phyloP scores from a whole-genome alignment of 2,329 filamentous ascomycete species.

The Coniosporium tulheliwenetii region DNA sequence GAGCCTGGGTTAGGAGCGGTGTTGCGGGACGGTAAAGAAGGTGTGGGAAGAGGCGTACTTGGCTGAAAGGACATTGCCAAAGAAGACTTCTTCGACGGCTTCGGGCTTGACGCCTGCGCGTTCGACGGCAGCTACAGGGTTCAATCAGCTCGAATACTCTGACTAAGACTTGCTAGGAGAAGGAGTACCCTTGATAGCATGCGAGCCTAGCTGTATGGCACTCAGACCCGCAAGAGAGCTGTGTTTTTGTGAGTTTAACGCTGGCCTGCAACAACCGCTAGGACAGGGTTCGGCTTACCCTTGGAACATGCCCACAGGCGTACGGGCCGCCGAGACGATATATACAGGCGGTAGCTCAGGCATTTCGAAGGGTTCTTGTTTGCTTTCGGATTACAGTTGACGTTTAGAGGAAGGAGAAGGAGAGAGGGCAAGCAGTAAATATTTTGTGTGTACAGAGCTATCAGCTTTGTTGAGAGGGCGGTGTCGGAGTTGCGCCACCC shows the following conservation, averaged over 20 bases:
- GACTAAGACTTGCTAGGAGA: no score
- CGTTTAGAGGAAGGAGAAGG: no score
- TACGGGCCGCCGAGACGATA: slow-evolving; percentile 83
- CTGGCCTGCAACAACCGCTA: background rate
- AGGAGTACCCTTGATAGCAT: slow-evolving; percentile 92
- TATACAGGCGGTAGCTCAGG: slow-evolving; percentile 63
- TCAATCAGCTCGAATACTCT: background rate
- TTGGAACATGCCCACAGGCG: slow-evolving; percentile 85
- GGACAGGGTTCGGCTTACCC: slow-evolving; percentile 42
- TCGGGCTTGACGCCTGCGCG: slow-evolving; percentile 76
- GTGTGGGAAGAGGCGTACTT: slow-evolving; percentile 42
- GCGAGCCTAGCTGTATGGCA: slow-evolving; percentile 73
- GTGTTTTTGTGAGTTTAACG: slow-evolving; percentile 10
- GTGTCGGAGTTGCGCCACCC: no score
- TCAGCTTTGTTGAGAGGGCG: no score
- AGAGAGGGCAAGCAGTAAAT: no score
- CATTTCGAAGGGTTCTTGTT: no score
- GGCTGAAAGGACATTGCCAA: slow-evolving; percentile 94
- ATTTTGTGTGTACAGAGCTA: no score
- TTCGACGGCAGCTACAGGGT: slow-evolving; percentile 52
- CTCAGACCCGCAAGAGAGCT: slow-evolving; percentile 80
- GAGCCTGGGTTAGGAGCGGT: slow-evolving; percentile 2
- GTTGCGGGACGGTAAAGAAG: slow-evolving; percentile 1
- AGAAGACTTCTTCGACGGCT: slow-evolving; percentile 91
- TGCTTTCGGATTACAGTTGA: no score